Conservation (phyloP, 139 green algal genomes). For the Volvox africanus region DNA sequence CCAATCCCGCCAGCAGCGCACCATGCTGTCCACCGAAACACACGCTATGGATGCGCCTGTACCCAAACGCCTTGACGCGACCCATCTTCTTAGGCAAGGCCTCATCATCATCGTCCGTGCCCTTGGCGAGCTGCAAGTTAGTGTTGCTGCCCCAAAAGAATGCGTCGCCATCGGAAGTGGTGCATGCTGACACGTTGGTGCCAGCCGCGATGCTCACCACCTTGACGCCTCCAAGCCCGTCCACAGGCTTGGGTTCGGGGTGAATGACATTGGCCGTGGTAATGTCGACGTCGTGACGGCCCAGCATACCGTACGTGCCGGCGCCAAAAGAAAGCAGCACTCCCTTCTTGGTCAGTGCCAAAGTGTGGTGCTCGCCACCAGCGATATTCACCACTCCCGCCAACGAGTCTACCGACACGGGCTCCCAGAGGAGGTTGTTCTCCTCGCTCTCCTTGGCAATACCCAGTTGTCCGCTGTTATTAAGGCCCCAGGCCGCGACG, state of each 20-base stretch:
- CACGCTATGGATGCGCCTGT: constrained; percentile 63
- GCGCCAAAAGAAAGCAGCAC: constrained; percentile 81
- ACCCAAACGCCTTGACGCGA: constrained; percentile 66
- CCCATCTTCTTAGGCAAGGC: constrained; percentile 70
- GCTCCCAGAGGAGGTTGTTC: constrained; percentile 56
- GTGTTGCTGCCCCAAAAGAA: constrained; percentile 87
- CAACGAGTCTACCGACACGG: constrained; percentile 63
- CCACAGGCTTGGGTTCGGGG: constrained; percentile 52
- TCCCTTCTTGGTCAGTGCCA: constrained; percentile 75
- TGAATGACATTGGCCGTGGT: constrained; percentile 58
- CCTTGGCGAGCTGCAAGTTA: constrained; percentile 87
- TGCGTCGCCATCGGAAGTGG: constrained; percentile 56
- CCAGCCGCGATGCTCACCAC: constrained; percentile 61
- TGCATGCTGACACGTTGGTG: constrained; percentile 76
- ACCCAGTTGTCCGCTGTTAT: constrained; percentile 94
- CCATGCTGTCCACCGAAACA: constrained; percentile 88
- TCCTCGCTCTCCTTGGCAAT: constrained; percentile 43
- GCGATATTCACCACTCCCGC: constrained; percentile 49
- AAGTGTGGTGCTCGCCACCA: constrained; percentile 90
- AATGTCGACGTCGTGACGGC: constrained; percentile 66
- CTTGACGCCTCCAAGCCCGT: constrained; percentile 64
- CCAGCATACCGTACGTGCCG: constrained; percentile 88
- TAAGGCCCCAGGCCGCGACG: constrained; percentile 86
- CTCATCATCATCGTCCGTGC: constrained; percentile 80
- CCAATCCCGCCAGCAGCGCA: constrained; percentile 64